Evolutionary conservation across 768 basidiomycete genomes (phyloP).

Genomic region (Tubosaeta brunneosetosa): DNA sequence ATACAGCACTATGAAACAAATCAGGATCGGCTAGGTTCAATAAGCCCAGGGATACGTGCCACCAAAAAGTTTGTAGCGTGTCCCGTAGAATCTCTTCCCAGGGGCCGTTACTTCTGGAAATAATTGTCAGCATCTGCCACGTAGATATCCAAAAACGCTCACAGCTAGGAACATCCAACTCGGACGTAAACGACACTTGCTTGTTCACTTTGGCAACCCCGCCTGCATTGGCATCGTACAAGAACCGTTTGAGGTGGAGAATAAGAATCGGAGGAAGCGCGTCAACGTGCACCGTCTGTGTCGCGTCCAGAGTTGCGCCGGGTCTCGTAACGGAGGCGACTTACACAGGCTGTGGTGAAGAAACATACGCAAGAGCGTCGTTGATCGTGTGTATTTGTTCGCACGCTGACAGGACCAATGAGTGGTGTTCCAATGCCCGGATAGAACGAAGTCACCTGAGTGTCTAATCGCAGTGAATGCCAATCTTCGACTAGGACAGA

Average conservation of each 20-base stretch:
- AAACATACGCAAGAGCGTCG: conserved; percentile 76
- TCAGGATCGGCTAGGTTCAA: background rate
- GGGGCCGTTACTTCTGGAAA: conserved; percentile 57
- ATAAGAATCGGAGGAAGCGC: conserved; percentile 79
- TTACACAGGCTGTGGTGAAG: conserved; percentile 77
- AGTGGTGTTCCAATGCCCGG: background rate
- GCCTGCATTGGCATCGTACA: conserved; percentile 69
- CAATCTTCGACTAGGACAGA: conserved; percentile 90
- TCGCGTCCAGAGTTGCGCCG: conserved; percentile 64
- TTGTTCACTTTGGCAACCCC: conserved; percentile 87
- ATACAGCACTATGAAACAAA: conserved; percentile 59
- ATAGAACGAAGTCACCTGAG: conserved; percentile 50
- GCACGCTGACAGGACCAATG: conserved; percentile 40
- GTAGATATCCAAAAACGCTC: background rate
- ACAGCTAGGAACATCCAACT: conserved; percentile 74
- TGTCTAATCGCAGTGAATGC: conserved; percentile 83
- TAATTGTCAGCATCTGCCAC: rapidly evolving
- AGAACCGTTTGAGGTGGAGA: conserved; percentile 87
- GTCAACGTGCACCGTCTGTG: conserved; percentile 71
- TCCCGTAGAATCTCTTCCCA: conserved; percentile 40
- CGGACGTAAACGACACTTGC: conserved; percentile 69
- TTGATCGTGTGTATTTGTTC: conserved; percentile 72
- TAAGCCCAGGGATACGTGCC: conserved; percentile 37
- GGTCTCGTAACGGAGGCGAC: conserved; percentile 53
- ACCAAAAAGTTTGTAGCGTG: conserved; percentile 79